Base-by-base conservation (phyloP, 2,329 filamentous ascomycete species). In the Leptosphaerulina australis region DNA sequence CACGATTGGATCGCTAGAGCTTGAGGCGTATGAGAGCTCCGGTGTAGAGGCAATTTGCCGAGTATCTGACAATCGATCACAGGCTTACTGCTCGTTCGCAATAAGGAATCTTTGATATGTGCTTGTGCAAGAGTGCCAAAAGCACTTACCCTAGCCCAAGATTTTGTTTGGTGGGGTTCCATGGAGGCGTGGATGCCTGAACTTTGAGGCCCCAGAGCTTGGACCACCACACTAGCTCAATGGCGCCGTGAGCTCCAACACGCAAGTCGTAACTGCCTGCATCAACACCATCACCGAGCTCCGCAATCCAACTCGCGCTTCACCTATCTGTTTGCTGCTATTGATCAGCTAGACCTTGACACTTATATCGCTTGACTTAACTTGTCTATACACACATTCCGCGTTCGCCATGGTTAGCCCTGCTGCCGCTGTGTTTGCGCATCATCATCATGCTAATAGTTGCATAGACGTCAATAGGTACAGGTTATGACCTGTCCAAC, bases 401-500 rank as follows among this genome's bases (percentile, higher is more conserved):
- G 21, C 45, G 24, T 38, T 37, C 62, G 63, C 33, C 58, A 71
- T 72, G 69, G 68, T 70, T 53, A 50, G 48, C 58, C 62, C 55
- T 54, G 30, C 43, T 50, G 33, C 37, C 37, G 28, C 30, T 48
- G 15, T 38, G 48, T 56, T 53, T 55, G 53, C 24, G 28, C 25
- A 46, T 30, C 30, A 26, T 15, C 25, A n/a, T n/a, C 34, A 22
- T 44, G 22, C 65, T 68, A 47, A 69, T 53, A 56, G 47, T 56
- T 57, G 18, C 39, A 26, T 46, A 99, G 94, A 99, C 94, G 71
- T 99, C 94, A 73, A 99, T 99, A 88, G 94, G 94, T 74, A 99
- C 94, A 70, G 94, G 94, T 72, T 99, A 99, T 81, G 94, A 99
- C 85, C 88, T 99, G 69, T 91, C 91, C 75, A 99, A 99, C 84